phyloP scores from a whole-genome alignment of 257 asterid genomes.

The Striga asiatica region DNA sequence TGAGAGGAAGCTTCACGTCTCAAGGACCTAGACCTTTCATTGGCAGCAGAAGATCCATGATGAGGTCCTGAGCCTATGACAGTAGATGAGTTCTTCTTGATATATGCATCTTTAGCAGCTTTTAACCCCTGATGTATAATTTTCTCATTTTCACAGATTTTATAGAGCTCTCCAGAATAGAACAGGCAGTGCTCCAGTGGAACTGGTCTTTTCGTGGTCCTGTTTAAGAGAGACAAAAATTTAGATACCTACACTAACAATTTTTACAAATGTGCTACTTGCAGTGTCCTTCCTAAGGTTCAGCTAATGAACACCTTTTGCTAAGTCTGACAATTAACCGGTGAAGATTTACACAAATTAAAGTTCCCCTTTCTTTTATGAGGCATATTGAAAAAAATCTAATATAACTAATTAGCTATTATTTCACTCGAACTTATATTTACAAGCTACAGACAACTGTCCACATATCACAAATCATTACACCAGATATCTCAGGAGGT shows the following conservation, averaged over 20 bases:
- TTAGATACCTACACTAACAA: background rate
- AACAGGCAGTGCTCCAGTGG: constrained; percentile 95
- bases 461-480: background rate
- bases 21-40: constrained; percentile 29
- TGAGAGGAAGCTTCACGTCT: constrained; percentile 28
- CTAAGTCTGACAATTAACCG: background rate
- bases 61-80: constrained; percentile 34
- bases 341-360: background rate
- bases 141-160: constrained; percentile 77
- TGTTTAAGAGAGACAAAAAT: constrained; percentile 25
- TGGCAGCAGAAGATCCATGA: constrained; percentile 39
- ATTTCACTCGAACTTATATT: background rate
- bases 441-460: background rate
- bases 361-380: background rate
- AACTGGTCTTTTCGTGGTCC: constrained; percentile 96
- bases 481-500: too few species aligned
- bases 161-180: constrained; percentile 87
- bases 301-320: background rate
- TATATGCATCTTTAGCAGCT: constrained; percentile 72
- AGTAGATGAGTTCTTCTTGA: constrained; percentile 40
- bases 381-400: background rate
- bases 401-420: background rate
- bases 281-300: constrained; percentile 3
- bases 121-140: constrained; percentile 74
- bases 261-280: constrained; percentile 2